Conservation (phyloP, 108 stramenopile species). For the Cyclostephanos invisitatus region DNA sequence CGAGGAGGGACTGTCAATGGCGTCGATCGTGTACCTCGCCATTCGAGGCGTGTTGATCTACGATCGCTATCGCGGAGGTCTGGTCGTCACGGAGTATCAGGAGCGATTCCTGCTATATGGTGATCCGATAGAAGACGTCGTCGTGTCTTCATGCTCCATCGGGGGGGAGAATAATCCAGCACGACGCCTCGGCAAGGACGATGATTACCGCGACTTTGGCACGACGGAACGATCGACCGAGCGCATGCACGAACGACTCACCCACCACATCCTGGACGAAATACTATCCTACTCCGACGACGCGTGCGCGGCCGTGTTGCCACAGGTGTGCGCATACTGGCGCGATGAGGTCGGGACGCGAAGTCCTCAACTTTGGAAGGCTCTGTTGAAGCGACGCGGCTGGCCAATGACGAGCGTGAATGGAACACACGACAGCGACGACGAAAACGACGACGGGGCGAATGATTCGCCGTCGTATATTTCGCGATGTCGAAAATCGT, state of each 20-base stretch:
- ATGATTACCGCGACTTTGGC: not conserved
- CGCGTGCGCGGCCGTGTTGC: conserved; percentile 27
- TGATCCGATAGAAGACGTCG: conserved; percentile 7
- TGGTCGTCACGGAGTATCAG: conserved; percentile 15
- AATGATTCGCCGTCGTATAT: not conserved
- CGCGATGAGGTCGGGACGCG: conserved; percentile 35
- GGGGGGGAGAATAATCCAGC: not conserved
- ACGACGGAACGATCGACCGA: not conserved
- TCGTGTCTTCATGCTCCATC: not conserved
- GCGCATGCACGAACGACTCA: conserved; percentile 36
- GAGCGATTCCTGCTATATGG: conserved; percentile 34
- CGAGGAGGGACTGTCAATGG: conserved; percentile 8
- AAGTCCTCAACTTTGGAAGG: conserved; percentile 40
- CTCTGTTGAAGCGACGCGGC: conserved; percentile 23
- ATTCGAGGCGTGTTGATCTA: conserved; percentile 42
- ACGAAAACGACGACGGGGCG: not conserved
- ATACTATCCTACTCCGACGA: conserved; percentile 35
- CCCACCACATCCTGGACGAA: conserved; percentile 38
- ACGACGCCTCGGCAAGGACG: not conserved
- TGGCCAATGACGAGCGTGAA: conserved; percentile 19
- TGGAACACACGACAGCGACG: not conserved
- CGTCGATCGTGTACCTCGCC: conserved; percentile 36
- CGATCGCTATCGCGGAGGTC: conserved; percentile 42
- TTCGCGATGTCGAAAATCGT: conserved; percentile 5
- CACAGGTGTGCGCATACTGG: conserved; percentile 38